These are phyloP conservation scores for Xylaria intraflava DNA, from an alignment of 495 filamentous ascomycete genomes.

Conservation along the genomic window DNA sequence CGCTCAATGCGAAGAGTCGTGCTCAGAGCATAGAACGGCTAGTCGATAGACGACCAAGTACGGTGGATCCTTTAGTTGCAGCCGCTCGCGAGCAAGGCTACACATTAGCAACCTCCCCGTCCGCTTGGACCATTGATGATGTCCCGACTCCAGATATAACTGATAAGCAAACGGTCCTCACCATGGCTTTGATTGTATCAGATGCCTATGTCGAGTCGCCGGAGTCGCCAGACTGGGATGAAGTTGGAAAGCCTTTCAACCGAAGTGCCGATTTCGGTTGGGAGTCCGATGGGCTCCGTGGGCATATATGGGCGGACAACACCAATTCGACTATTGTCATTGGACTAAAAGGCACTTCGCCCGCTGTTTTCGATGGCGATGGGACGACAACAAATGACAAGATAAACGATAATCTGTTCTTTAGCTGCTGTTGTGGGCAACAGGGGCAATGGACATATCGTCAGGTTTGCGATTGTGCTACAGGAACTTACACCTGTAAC, in stretches of 20 bases:
- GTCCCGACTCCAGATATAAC: conserved; percentile 74
- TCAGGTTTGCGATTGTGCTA: conserved; percentile 87
- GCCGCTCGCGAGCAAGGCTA: conserved; percentile 56
- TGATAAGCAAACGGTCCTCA: conserved; percentile 77
- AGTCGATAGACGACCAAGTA: conserved; percentile 65
- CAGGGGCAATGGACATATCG: conserved; percentile 81
- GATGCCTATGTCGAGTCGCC: conserved; percentile 79
- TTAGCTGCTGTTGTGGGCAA: conserved; percentile 95
- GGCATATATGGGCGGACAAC: conserved; percentile 86
- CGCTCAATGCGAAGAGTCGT: conserved; percentile 49
- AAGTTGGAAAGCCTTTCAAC: conserved; percentile 74
- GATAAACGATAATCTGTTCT: conserved; percentile 93
- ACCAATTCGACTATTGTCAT: conserved; percentile 83
- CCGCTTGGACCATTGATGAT: conserved; percentile 79
- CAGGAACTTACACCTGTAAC: conserved; percentile 78
- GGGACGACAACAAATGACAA: conserved; percentile 97
- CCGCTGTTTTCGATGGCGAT: conserved; percentile 88
- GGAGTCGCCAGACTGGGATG: conserved; percentile 71
- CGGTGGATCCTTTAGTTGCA: conserved; percentile 69
- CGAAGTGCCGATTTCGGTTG: conserved; percentile 81
- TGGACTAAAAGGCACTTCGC: conserved; percentile 84
- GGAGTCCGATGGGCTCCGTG: conserved; percentile 80
- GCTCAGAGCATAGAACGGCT: conserved; percentile 69
- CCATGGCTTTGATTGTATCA: conserved; percentile 76
- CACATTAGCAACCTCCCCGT: conserved; percentile 53